Conservation (phyloP, 1,284 basidiomycete genomes). For the Microbotryum intermedium region DNA sequence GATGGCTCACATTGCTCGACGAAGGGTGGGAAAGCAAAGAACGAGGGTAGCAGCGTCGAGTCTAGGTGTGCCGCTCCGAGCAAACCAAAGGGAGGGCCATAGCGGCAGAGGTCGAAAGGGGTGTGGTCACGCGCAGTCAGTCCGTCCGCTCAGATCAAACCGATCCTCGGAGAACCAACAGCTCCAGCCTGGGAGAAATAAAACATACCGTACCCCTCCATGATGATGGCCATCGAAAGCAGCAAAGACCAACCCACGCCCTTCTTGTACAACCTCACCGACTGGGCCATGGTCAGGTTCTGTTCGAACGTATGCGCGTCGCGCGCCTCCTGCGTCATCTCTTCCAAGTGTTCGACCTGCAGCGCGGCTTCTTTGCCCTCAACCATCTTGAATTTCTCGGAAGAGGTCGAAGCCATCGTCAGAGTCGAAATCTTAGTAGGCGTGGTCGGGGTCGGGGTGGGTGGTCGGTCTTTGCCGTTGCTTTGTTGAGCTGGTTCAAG, state of each 20-base stretch:
- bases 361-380: no score
- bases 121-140: neutral
- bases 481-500: no score
- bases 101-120: neutral
- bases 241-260: conserved; percentile 44
- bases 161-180: neutral
- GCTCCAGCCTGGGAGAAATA: neutral
- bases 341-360: neutral
- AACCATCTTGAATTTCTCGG: no score
- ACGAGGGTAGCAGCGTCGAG: conserved; percentile 33
- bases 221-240: conserved; percentile 41
- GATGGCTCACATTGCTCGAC: conserved; percentile 6
- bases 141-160: no score
- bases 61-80: no score
- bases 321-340: conserved; percentile 3
- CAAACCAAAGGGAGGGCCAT: conserved; percentile 31
- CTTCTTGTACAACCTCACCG: conserved; percentile 42
- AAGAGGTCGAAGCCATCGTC: no score
- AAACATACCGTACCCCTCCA: conserved; percentile 41
- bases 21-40: conserved; percentile 42
- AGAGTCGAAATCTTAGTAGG: no score
- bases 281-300: conserved; percentile 31
- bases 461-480: no score
- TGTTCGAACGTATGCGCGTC: conserved; percentile 2
- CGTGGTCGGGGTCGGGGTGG: no score